Conservation (phyloP, 148 eudicot species). For the Arbutus unedo region DNA sequence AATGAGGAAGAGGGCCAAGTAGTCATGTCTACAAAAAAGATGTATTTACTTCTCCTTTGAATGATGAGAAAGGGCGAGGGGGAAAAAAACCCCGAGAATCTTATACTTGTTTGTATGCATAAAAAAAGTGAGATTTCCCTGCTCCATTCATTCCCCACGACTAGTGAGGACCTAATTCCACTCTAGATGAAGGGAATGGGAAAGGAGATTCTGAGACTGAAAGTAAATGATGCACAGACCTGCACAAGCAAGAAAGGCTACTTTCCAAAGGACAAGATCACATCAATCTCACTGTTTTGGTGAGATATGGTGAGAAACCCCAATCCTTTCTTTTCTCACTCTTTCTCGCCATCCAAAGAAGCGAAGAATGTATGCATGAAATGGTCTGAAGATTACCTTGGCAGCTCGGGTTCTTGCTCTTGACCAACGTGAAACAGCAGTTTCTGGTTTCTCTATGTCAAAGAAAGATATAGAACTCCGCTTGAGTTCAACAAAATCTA, state of each 20-base stretch:
- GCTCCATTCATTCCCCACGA: too few relatives aligned
- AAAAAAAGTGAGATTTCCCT: neutral
- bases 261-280: neutral
- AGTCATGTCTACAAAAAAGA: neutral
- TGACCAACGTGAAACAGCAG: conserved; percentile 64
- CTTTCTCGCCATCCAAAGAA: neutral
- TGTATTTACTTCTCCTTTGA: neutral
- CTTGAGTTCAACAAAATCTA: conserved; percentile 67
- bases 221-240: too few relatives aligned
- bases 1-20: conserved; percentile 9
- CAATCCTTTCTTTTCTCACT: neutral
- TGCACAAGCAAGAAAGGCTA: too few relatives aligned
- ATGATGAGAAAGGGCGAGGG: neutral
- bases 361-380: neutral
- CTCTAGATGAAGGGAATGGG: neutral
- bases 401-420: conserved; percentile 68
- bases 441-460: conserved; percentile 52
- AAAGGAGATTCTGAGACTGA: too few relatives aligned
- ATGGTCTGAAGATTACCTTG: conserved; percentile 33
- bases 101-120: neutral
- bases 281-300: neutral
- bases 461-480: conserved; percentile 63
- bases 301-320: neutral
- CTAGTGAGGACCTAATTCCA: too few relatives aligned
- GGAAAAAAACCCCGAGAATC: neutral